These are phyloP conservation scores for Trichophyton simii DNA, from an alignment of 2,329 filamentous ascomycete species.

Conservation along the genomic window DNA sequence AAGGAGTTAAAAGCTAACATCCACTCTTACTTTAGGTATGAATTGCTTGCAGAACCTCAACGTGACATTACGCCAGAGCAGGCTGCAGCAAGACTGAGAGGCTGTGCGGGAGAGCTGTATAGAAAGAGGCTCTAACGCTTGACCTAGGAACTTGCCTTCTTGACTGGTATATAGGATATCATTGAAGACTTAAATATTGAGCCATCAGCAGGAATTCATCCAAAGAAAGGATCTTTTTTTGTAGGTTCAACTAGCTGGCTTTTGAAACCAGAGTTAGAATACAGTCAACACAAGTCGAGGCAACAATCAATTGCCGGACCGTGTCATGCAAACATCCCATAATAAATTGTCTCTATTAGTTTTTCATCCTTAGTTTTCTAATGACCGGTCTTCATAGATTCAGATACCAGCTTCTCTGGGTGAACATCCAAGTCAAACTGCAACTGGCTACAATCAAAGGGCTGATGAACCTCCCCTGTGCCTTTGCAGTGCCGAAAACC, in stretches of 20 bases:
- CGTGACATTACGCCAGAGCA: conserved; percentile 96
- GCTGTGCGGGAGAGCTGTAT: conserved; percentile 72
- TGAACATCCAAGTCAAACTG: conserved; percentile 49
- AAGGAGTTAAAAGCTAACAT: conserved; percentile 5
- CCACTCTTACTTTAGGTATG: conserved; percentile 44
- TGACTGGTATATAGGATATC: too few relatives aligned
- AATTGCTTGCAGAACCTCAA: conserved; percentile 95
- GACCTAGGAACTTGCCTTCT: not conserved
- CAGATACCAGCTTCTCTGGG: conserved; percentile 39
- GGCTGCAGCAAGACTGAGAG: conserved; percentile 63
- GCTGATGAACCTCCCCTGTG: conserved; percentile 46
- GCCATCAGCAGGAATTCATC: not conserved
- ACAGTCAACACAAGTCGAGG: not conserved
- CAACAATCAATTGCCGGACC: not conserved
- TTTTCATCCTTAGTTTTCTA: not conserved
- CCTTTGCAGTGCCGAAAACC: conserved; percentile 61
- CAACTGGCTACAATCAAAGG: conserved; percentile 46
- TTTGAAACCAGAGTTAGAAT: not conserved
- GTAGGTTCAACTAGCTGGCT: not conserved
- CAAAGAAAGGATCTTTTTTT: not conserved
- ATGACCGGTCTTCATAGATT: not conserved
- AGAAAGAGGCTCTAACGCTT: conserved; percentile 45
- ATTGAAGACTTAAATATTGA: not conserved
- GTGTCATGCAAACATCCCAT: not conserved
- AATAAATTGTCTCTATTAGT: too few relatives aligned